Percentiles rank a stretch among this genome's conserved stretches.
Evolutionary conservation across 352 stramenopile species (phyloP).

Genomic region (Phytopythium kandeliae): DNA sequence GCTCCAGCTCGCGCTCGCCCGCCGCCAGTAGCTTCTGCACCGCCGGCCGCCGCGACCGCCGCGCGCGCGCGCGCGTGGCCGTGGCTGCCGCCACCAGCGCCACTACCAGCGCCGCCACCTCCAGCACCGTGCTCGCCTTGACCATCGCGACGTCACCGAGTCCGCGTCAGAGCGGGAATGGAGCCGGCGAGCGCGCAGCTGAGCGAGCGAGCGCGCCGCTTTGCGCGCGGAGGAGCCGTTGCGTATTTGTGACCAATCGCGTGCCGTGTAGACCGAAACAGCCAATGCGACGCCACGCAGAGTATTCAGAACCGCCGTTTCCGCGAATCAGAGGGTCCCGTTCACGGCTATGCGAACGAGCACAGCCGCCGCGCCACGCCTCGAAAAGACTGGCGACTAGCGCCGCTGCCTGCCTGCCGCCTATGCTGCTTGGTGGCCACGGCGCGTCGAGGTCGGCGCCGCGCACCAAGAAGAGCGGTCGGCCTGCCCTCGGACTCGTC

Average conservation of each 20-base stretch:
- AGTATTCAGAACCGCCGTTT: constrained; percentile 7
- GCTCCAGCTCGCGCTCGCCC: constrained; percentile 59
- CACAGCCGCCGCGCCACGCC: too few species aligned
- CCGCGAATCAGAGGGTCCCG: constrained; percentile 5
- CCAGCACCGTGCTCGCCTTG: constrained; percentile 27
- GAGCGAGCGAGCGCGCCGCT: neutral
- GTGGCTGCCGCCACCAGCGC: constrained; percentile 42
- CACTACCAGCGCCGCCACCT: constrained; percentile 37
- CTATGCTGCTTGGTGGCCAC: too few species aligned
- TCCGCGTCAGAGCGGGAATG: constrained; percentile 2
- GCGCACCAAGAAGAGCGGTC: too few species aligned
- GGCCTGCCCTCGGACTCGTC: too few species aligned
- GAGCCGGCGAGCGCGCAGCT: neutral
- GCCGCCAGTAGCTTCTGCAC: constrained; percentile 37
- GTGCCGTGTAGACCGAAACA: too few species aligned
- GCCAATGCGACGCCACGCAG: too few species aligned
- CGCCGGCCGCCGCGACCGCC: constrained; percentile 31
- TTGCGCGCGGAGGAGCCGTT: neutral
- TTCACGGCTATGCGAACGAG: too few species aligned
- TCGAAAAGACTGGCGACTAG: neutral
- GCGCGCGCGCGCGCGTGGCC: constrained; percentile 38
- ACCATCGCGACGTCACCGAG: constrained; percentile 21
- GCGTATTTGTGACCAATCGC: constrained; percentile 4
- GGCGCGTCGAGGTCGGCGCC: too few species aligned
- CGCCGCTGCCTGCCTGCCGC: too few species aligned